Evolutionary conservation across 192 early-diverging fungal species (phyloP).

Genomic region (Physocladia obscura): DNA sequence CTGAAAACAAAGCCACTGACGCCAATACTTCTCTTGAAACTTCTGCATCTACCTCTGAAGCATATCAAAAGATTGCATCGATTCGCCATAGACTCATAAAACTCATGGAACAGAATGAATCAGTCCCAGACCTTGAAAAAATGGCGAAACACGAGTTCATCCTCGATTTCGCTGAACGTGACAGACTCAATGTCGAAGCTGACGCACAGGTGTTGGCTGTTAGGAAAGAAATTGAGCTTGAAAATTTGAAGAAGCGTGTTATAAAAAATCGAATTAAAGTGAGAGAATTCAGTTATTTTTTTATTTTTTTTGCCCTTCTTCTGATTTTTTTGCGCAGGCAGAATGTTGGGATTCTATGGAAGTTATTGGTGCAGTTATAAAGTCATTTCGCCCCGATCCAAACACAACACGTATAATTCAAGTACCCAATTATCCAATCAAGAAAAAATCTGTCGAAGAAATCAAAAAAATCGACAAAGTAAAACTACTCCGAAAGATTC

Average conservation of each 20-base stretch:
- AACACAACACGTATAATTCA: conserved; percentile 33
- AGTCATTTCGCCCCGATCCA: conserved; percentile 47
- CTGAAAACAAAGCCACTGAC: not conserved
- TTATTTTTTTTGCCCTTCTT: not conserved
- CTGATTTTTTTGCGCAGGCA: conserved; percentile 19
- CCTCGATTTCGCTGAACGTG: conserved; percentile 53
- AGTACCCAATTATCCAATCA: conserved; percentile 52
- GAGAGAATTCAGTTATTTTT: not conserved
- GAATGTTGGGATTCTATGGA: conserved; percentile 62
- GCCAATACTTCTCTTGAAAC: too few relatives aligned
- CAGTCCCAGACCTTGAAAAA: conserved; percentile 43
- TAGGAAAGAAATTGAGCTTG: conserved; percentile 40
- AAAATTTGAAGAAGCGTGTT: conserved; percentile 50
- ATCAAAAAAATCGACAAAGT: conserved; percentile 30
- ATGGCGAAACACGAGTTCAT: conserved; percentile 51
- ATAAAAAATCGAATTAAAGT: conserved; percentile 55
- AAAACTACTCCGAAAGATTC: conserved; percentile 38
- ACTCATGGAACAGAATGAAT: conserved; percentile 48
- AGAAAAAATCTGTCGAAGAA: conserved; percentile 35
- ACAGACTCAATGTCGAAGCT: conserved; percentile 36
- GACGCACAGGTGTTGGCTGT: conserved; percentile 39
- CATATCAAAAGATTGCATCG: conserved; percentile 17
- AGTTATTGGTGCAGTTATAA: conserved; percentile 47
- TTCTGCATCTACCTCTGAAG: too few relatives aligned
- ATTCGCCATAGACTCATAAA: conserved; percentile 43